Conservation (phyloP, 2,329 filamentous ascomycete genomes). For the Fusarium drepaniforme region DNA sequence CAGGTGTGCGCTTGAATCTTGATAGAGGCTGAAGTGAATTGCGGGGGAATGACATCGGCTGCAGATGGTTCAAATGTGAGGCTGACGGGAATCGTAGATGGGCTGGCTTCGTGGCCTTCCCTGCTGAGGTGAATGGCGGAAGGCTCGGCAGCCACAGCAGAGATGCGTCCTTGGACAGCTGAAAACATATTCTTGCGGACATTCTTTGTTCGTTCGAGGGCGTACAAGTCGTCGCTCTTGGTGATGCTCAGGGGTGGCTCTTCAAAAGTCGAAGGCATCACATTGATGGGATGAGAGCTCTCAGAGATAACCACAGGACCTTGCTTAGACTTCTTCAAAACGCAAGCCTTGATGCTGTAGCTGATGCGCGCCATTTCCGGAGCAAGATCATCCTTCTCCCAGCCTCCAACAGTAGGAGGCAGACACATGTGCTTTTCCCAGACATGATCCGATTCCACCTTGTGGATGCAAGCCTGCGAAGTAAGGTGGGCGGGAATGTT, state of each 20-base stretch:
- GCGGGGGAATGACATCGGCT: conserved; percentile 22
- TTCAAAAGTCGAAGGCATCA: conserved; percentile 36
- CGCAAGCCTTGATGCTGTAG: conserved; percentile 31
- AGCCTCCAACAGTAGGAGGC: conserved; percentile 33
- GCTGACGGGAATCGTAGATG: conserved; percentile 26
- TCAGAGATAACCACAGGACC: conserved; percentile 10
- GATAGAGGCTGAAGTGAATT: conserved; percentile 16
- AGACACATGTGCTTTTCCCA: conserved; percentile 31
- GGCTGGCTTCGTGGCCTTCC: conserved; percentile 25
- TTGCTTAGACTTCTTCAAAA: conserved; percentile 11
- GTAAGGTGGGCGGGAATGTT: conserved; percentile 39
- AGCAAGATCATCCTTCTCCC: conserved; percentile 40
- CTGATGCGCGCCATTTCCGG: conserved; percentile 27
- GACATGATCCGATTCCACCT: conserved; percentile 16
- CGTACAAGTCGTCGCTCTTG: conserved; percentile 33
- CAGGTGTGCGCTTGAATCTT: conserved; percentile 37
- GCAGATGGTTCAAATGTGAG: conserved; percentile 33
- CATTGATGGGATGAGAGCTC: conserved; percentile 32
- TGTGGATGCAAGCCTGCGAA: conserved; percentile 31
- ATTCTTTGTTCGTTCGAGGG: conserved; percentile 29
- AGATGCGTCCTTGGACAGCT: conserved; percentile 26
- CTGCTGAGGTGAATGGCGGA: conserved; percentile 30
- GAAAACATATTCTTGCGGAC: conserved; percentile 40
- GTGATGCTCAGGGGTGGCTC: conserved; percentile 38
- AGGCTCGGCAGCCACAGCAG: conserved; percentile 35